phyloP scores from a whole-genome alignment of 371 early-diverging fungal genomes.

The Rhizopus delemar region DNA sequence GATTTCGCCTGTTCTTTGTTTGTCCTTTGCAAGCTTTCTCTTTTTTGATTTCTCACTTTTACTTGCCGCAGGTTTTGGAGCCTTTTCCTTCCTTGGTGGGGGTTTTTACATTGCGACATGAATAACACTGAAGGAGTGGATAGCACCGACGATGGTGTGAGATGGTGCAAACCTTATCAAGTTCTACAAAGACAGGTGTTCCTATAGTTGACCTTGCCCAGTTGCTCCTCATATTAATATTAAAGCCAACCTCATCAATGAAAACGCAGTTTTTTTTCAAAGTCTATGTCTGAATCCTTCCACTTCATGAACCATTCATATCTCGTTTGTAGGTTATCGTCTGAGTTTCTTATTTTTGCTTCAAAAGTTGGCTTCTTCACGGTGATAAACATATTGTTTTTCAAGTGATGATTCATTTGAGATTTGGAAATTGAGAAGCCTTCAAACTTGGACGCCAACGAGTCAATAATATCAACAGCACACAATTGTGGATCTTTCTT shows the following conservation, averaged over 20 bases:
- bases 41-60: constrained; percentile 10
- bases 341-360: constrained; percentile 12
- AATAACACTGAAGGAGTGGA: constrained; percentile 8
- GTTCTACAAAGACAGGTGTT: constrained; percentile 11
- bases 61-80: constrained; percentile 5
- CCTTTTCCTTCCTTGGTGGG: constrained; percentile 11
- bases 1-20: constrained; percentile 7
- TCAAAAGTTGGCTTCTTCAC: constrained; percentile 14
- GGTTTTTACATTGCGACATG: constrained; percentile 13
- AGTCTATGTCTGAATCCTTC: constrained; percentile 11
- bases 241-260: constrained; percentile 11
- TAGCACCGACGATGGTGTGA: constrained; percentile 15
- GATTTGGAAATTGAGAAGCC: constrained; percentile 11
- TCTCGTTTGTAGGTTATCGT: constrained; percentile 10
- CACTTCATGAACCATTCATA: no score
- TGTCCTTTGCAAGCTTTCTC: constrained; percentile 10
- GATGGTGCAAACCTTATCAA: constrained; percentile 9
- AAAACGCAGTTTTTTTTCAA: constrained; percentile 8
- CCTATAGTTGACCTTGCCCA: constrained; percentile 12
- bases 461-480: constrained; percentile 10
- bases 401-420: constrained; percentile 13
- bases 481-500: constrained; percentile 10
- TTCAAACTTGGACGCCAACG: constrained; percentile 15
- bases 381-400: constrained; percentile 10
- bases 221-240: constrained; percentile 10